These are phyloP conservation scores for Clathrospora elynae DNA, from an alignment of 2,329 filamentous ascomycete genomes.

Conservation along the genomic window DNA sequence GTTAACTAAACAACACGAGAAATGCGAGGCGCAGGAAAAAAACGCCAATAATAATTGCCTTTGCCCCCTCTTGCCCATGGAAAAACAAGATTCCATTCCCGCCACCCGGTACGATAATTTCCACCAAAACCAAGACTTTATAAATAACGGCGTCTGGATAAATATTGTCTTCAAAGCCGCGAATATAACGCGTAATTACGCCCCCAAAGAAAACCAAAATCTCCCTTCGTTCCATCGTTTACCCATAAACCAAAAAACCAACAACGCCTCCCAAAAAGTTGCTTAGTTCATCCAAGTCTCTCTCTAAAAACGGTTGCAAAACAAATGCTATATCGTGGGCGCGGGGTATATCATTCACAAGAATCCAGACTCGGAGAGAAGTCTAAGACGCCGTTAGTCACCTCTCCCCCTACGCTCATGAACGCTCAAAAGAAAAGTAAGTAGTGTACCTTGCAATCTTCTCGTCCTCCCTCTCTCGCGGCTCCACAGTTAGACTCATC, in stretches of 20 bases:
- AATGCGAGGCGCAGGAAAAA: too few species aligned
- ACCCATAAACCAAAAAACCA: slow-evolving; percentile 4
- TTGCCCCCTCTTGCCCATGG: too few species aligned
- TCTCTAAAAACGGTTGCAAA: background rate
- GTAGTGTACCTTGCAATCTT: slow-evolving; percentile 89
- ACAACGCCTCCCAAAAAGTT: slow-evolving; percentile 1
- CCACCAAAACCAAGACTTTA: too few species aligned
- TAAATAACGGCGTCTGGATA: too few species aligned
- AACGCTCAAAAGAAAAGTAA: slow-evolving; percentile 17
- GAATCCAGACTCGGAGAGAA: slow-evolving; percentile 62
- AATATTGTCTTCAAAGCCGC: too few species aligned
- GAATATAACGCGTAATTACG: too few species aligned
- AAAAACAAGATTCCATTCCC: too few species aligned
- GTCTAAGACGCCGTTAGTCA: slow-evolving; percentile 44
- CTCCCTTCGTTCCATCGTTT: too few species aligned
- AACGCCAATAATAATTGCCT: too few species aligned
- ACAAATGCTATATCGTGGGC: slow-evolving; percentile 29
- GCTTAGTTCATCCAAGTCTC: background rate
- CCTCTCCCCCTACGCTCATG: slow-evolving; percentile 2
- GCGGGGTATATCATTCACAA: slow-evolving; percentile 51
- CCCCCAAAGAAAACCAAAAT: too few species aligned
- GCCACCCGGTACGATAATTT: too few species aligned
- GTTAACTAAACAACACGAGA: too few species aligned
- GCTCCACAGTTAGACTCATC: slow-evolving; percentile 90
- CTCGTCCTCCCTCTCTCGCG: slow-evolving; percentile 95